These are phyloP conservation scores for Trichophyton benhamiae DNA, from an alignment of 2,329 filamentous ascomycete species.

Conservation along the genomic window DNA sequence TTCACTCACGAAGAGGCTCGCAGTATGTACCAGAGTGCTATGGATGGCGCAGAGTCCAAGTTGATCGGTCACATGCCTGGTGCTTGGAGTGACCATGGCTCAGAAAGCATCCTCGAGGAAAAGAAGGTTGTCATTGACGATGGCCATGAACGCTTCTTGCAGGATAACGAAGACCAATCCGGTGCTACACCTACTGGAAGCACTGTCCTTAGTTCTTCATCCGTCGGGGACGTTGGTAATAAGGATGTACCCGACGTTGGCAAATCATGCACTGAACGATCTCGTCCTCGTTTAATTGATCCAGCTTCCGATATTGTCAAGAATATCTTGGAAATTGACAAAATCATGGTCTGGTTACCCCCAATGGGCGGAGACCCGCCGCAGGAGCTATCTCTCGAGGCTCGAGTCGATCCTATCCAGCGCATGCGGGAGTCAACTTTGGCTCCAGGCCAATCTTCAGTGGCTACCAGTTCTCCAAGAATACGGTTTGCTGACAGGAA, in stretches of 20 bases:
- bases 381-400: neutral
- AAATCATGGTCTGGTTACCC: conserved; percentile 27
- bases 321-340: conserved; percentile 25
- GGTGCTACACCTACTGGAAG: neutral
- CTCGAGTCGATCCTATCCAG: conserved; percentile 1
- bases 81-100: conserved; percentile 26
- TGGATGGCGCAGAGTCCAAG: conserved; percentile 24
- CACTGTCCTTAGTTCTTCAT: neutral
- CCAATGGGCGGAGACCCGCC: conserved; percentile 13
- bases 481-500: neutral
- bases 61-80: conserved; percentile 31
- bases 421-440: conserved; percentile 7
- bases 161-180: neutral
- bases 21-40: conserved; percentile 45
- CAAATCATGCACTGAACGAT: neutral
- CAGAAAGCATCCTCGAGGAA: neutral
- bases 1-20: conserved; percentile 40
- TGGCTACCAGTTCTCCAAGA: neutral
- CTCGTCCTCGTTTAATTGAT: neutral
- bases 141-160: neutral
- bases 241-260: neutral
- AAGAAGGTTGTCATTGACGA: neutral
- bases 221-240: neutral
- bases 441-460: conserved; percentile 9
- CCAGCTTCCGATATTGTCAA: conserved; percentile 21